A percentile compares a stretch with the other conserved stretches of the same genome.
Evolutionary conservation across 2,329 filamentous ascomycete genomes (phyloP).

Genomic region (Penicillium sp.): DNA sequence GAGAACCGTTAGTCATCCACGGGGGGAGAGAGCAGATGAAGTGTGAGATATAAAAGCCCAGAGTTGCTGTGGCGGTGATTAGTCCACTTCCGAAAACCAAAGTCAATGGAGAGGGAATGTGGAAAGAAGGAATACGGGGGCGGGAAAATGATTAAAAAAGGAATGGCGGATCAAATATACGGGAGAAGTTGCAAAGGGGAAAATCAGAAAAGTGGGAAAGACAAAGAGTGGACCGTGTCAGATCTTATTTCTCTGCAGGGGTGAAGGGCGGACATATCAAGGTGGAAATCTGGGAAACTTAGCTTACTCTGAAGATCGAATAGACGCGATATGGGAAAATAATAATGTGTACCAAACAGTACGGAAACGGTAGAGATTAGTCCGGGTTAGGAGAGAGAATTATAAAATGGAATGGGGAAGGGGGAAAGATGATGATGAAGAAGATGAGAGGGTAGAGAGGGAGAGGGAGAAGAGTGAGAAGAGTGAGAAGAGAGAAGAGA

Average conservation of each 20-base stretch:
- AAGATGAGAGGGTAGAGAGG: conserved; percentile 5
- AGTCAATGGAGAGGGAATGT: conserved; percentile 16
- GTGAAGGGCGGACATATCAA: conserved; percentile 23
- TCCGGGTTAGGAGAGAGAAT: neutral
- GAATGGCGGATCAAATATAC: conserved; percentile 13
- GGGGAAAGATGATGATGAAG: neutral
- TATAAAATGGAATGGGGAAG: conserved; percentile 6
- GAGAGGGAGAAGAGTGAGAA: no score
- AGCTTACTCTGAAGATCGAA: conserved; percentile 7
- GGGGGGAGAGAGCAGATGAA: conserved; percentile 14
- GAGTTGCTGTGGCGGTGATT: conserved; percentile 12
- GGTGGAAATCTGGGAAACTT: conserved; percentile 12
- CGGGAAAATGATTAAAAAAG: conserved; percentile 26
- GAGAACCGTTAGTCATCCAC: conserved; percentile 42
- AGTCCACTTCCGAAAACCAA: conserved; percentile 10
- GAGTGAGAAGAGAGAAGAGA: conserved; percentile 10
- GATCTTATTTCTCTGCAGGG: conserved; percentile 27
- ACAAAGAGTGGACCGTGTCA: conserved; percentile 25
- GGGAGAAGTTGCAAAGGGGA: conserved; percentile 12
- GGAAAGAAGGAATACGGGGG: conserved; percentile 12
- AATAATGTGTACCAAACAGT: neutral
- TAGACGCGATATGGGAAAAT: neutral
- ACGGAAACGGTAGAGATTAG: no score
- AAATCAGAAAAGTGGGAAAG: conserved; percentile 18
- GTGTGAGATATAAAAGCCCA: conserved; percentile 15